These are phyloP conservation scores for Digitaria exilis DNA, from an alignment of 202 grass and related monocot species.

Conservation along the genomic window DNA sequence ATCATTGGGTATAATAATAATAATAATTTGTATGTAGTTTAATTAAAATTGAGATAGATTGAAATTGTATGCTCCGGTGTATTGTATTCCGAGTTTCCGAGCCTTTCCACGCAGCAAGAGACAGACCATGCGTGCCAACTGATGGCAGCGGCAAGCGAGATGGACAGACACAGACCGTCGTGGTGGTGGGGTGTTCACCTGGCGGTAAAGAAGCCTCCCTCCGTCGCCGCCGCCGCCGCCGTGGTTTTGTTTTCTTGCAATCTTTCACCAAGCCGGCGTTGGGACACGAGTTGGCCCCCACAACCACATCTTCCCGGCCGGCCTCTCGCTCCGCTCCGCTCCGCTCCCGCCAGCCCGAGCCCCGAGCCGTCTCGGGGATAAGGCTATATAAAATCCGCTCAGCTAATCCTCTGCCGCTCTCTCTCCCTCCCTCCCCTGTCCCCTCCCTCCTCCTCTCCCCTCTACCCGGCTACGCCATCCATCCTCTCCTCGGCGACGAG, in stretches of 20 bases:
- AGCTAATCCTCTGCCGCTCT: conserved; percentile 2
- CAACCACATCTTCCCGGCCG: not conserved
- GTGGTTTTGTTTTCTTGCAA: not conserved
- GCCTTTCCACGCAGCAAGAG: too few species aligned
- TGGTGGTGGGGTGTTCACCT: too few species aligned
- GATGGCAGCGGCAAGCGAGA: too few species aligned
- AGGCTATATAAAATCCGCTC: conserved; percentile 43
- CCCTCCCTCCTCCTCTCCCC: not conserved
- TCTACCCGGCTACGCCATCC: not conserved
- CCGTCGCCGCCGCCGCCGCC: too few species aligned
- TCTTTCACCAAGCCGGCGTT: conserved; percentile 18
- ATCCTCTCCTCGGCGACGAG: not conserved
- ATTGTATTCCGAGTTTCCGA: too few species aligned
- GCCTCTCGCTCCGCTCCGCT: not conserved
- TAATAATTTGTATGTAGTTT: too few species aligned
- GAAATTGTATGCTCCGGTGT: too few species aligned
- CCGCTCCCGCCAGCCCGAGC: not conserved
- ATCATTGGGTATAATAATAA: too few species aligned
- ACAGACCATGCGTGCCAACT: too few species aligned
- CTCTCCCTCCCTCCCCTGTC: not conserved
- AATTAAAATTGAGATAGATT: too few species aligned
- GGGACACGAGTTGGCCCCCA: not conserved
- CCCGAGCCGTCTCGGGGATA: conserved; percentile 39
- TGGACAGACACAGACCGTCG: too few species aligned
- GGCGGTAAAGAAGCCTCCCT: too few species aligned